phyloP scores from a whole-genome alignment of 192 early-diverging fungal species.

The Coemansia sp. region DNA sequence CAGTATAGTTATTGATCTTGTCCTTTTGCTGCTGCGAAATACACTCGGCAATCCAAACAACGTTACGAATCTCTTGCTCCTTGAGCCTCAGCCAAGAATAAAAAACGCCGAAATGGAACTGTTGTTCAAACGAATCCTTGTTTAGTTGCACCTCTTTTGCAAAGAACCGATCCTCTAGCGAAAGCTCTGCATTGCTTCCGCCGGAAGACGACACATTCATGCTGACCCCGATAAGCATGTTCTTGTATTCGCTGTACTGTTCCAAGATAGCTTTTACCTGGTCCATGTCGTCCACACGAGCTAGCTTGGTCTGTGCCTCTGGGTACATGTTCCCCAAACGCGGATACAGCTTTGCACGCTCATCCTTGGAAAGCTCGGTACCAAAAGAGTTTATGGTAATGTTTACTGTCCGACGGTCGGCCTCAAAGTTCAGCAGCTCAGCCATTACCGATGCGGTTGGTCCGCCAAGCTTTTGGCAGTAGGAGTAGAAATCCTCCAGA shows the following conservation, averaged over 20 bases:
- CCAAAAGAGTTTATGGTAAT: slow-evolving; percentile 99
- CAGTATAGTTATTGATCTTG: slow-evolving; percentile 89
- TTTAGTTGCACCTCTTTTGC: slow-evolving; percentile 93
- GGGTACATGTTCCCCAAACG: slow-evolving; percentile 89
- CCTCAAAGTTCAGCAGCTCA: slow-evolving; percentile 95
- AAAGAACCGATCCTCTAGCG: slow-evolving; percentile 95
- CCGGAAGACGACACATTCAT: slow-evolving; percentile 26
- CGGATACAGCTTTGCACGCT: slow-evolving; percentile 93
- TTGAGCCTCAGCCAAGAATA: slow-evolving; percentile 94
- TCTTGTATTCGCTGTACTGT: slow-evolving; percentile 81
- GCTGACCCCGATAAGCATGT: slow-evolving; percentile 73
- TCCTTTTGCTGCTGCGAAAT: slow-evolving; percentile 98
- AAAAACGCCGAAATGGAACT: slow-evolving; percentile 96
- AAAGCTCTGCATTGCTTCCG: slow-evolving; percentile 55
- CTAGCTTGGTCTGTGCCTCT: slow-evolving; percentile 81
- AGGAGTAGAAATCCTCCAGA: slow-evolving; percentile 95
- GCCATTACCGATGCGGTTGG: slow-evolving; percentile 91
- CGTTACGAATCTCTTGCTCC: slow-evolving; percentile 98
- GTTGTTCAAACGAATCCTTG: slow-evolving; percentile 89
- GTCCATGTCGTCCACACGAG: slow-evolving; percentile 88
- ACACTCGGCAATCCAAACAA: slow-evolving; percentile 99
- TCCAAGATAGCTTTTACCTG: slow-evolving; percentile 89
- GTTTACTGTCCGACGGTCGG: slow-evolving; percentile 96
- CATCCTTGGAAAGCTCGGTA: slow-evolving; percentile 96
- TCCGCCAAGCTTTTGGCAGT: slow-evolving; percentile 78